Evolutionary conservation across 805 yeast genomes (phyloP), one percentile per base, ranked within the genome.

Genomic region (Lipomyces mesembrius): DNA sequence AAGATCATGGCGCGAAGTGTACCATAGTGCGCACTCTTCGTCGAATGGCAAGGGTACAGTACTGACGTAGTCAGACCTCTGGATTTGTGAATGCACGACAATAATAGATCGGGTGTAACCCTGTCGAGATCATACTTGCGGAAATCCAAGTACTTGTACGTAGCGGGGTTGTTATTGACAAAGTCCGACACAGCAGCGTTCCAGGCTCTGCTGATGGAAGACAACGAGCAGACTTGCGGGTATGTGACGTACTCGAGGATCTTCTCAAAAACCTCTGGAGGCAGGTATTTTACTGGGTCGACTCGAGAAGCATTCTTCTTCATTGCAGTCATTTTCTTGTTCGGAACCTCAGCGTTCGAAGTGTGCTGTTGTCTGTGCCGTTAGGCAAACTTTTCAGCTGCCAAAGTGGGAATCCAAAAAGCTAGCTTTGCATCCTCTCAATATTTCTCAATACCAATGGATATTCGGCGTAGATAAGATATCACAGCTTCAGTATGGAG

Each of bases 1-100:
- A 65, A 62, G 2, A 64, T 64, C 67, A 64, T 64, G 27, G 67
- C 62, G 7, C 67, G 60, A 27, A 64, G 25, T 6, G 67, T 64
- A 12, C 67, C 60, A 29, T 57, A 57, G 46, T 61, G 67, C 14
- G 58, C 67, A 35, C 61, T 64, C 59, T 64, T 64, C 7, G 67
- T 64, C 37, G 67, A 64, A 25, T 60, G 64, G 29, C 67, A 64
- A 25, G 67, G 64, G 32, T 64, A 62, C 51, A 65, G 34, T 9
- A 65, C 63, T 2, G 69, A 62, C 39, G 63, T 29, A 2, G 66
- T 62, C 58, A 39, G 27, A 25, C 69, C 69, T 39, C 49, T 51
- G 14, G 66, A 54, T 20, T 57, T 58, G 14, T 60, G 58, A 34
- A 65, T 54, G 53, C 59, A 65, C 8, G 57, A 27, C 27, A 65